Conservation (phyloP, 495 filamentous ascomycete species). For the Xylaria acuta region DNA sequence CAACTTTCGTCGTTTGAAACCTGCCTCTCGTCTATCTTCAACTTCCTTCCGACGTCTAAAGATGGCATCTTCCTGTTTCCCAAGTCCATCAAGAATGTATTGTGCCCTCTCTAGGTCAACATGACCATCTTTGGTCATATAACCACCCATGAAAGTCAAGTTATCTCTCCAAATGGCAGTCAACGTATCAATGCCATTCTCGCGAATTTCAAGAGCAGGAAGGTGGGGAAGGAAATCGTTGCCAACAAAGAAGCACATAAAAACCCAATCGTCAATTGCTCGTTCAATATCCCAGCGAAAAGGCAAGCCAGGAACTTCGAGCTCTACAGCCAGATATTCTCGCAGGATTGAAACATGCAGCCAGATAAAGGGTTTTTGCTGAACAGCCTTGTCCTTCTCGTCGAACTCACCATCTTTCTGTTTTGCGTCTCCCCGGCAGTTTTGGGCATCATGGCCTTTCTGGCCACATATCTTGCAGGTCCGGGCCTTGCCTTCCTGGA, state of each 20-base stretch:
- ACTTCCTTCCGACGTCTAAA: conserved; percentile 82
- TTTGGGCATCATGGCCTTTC: conserved; percentile 82
- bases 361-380: conserved; percentile 95
- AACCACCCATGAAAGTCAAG: conserved; percentile 88
- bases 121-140: conserved; percentile 91
- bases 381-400: conserved; percentile 74
- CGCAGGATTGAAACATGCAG: conserved; percentile 89
- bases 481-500: conserved; percentile 80
- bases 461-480: conserved; percentile 89
- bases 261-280: conserved; percentile 99
- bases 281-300: conserved; percentile 87
- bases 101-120: conserved; percentile 89
- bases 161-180: conserved; percentile 96
- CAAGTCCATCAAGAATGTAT: conserved; percentile 84
- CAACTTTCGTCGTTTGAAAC: conserved; percentile 77
- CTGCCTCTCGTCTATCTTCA: conserved; percentile 81
- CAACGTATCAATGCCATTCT: conserved; percentile 95
- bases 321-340: conserved; percentile 91
- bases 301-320: conserved; percentile 77
- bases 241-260: conserved; percentile 99
- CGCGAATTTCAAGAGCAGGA: conserved; percentile 93
- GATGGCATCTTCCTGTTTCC: conserved; percentile 94
- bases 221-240: conserved; percentile 99
- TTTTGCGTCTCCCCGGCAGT: conserved; percentile 83
- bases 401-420: conserved; percentile 84